phyloP scores from a whole-genome alignment of 495 filamentous ascomycete species.

The Friedmanniomyces endolithicus region DNA sequence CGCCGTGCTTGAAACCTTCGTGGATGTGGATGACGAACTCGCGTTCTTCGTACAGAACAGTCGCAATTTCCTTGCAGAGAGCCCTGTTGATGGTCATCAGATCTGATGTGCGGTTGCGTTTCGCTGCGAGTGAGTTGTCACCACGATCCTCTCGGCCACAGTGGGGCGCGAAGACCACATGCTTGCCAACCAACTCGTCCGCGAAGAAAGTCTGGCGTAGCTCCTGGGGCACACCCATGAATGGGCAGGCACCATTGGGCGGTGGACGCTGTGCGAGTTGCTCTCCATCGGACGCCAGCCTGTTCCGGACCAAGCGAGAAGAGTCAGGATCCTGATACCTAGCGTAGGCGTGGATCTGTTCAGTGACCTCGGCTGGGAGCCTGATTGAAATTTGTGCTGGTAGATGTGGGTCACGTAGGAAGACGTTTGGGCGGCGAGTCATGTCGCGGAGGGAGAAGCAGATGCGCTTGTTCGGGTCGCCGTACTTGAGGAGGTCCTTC shows the following conservation, averaged over 20 bases:
- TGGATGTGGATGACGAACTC: conserved; percentile 16
- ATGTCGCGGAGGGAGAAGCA: no score
- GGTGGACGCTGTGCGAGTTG: neutral
- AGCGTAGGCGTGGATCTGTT: no score
- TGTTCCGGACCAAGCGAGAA: no score
- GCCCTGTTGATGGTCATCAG: conserved; percentile 16
- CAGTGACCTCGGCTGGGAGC: no score
- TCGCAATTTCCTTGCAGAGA: conserved; percentile 5
- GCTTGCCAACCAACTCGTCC: neutral
- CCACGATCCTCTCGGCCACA: neutral
- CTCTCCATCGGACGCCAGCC: neutral
- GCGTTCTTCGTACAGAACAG: conserved; percentile 16
- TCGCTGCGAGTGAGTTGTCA: neutral
- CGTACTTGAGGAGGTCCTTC: no score
- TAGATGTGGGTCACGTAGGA: no score
- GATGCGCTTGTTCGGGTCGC: no score
- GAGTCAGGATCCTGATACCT: no score
- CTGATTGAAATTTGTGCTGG: no score
- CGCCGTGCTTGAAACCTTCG: conserved; percentile 9
- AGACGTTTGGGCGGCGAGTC: no score
- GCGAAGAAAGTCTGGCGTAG: neutral
- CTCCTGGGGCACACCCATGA: neutral
- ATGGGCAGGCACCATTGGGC: neutral
- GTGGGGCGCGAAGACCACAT: neutral
- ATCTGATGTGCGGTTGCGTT: neutral